Base-by-base conservation (phyloP, 495 filamentous ascomycete genomes). In the Cudoniella acicularis region DNA sequence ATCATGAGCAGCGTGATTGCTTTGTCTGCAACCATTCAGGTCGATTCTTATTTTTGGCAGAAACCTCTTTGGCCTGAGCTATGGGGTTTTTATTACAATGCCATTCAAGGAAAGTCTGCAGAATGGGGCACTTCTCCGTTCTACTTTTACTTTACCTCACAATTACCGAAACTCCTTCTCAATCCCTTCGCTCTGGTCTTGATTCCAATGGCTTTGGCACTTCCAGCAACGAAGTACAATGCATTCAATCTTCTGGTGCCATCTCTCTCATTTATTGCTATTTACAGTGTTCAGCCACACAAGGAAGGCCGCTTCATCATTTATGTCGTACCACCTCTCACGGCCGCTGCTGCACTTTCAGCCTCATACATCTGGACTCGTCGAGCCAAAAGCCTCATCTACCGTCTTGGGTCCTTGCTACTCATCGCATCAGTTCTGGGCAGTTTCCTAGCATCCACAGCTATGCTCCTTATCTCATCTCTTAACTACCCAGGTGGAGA, bases 261-360 rank as follows among this genome's bases (percentile, higher is more conserved):
- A 0, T 78, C 80, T 2, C 41, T 94, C 2, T 66, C 79, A 18
- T 99, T 95, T 64, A 76, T 94, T 4, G 79, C 80, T 0, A 69
- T 94, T 40, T 98, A 96, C 75, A 93, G 89, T 49, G 49, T 80
- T 6, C 87, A 95, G 46, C 92, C 94, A 2, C 94, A 99, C 72
- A 99, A 99, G 70, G 94, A 99, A 73, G 89, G 90, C 75, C 88
- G 94, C 18, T 99, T 99, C 76, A 88, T 99, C 62, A 78, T 98
- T 58, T 98, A 98, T 73, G 76, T 83, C 63, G 78, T 96, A 45
- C 95, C 95, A 0, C 75, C 84, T 0, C 73, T 97, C 3, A 96
- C 94, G 0, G 88, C 89, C 3, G 79, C 84, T 18, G 87, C 92
- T 8, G 85, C 91, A 0, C 76, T 90, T 1, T 85, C 85, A 17